phyloP scores from a whole-genome alignment of 2,329 filamentous ascomycete species.

The Lasiodiplodia theobromae region DNA sequence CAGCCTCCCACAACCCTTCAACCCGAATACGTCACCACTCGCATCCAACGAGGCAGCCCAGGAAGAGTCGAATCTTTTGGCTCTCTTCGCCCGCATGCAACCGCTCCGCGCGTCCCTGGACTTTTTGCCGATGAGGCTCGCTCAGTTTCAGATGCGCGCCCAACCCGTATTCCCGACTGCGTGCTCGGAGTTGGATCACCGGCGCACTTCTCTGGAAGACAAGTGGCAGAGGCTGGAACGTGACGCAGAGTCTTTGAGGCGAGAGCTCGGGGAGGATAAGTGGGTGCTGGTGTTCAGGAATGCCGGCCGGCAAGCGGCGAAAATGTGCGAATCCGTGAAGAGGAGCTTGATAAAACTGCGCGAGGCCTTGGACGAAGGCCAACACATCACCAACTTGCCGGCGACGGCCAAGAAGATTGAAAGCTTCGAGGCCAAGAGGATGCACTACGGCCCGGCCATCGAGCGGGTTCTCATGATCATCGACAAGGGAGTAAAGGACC shows the following conservation, averaged over 20 bases:
- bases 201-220: slow-evolving; percentile 77
- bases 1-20: slow-evolving; percentile 68
- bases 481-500: slow-evolving; percentile 91
- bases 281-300: slow-evolving; percentile 97
- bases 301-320: slow-evolving; percentile 87
- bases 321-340: slow-evolving; percentile 96
- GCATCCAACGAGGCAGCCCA: slow-evolving; percentile 65
- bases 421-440: slow-evolving; percentile 93
- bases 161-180: slow-evolving; percentile 84
- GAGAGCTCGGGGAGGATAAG: slow-evolving; percentile 91
- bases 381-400: slow-evolving; percentile 62
- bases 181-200: slow-evolving; percentile 84
- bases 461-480: slow-evolving; percentile 91
- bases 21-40: slow-evolving; percentile 61
- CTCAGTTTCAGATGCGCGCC: slow-evolving; percentile 82
- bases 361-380: slow-evolving; percentile 73
- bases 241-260: slow-evolving; percentile 86
- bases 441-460: slow-evolving; percentile 92
- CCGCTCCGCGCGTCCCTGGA: slow-evolving; percentile 90
- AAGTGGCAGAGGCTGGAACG: slow-evolving; percentile 87
- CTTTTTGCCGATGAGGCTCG: slow-evolving; percentile 93
- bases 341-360: slow-evolving; percentile 82
- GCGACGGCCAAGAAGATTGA: slow-evolving; percentile 83
- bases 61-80: slow-evolving; percentile 87
- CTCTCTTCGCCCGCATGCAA: slow-evolving; percentile 93